Evolutionary conservation across 306 rosid genomes (phyloP).

Genomic region (Cucurbita maxima): DNA sequence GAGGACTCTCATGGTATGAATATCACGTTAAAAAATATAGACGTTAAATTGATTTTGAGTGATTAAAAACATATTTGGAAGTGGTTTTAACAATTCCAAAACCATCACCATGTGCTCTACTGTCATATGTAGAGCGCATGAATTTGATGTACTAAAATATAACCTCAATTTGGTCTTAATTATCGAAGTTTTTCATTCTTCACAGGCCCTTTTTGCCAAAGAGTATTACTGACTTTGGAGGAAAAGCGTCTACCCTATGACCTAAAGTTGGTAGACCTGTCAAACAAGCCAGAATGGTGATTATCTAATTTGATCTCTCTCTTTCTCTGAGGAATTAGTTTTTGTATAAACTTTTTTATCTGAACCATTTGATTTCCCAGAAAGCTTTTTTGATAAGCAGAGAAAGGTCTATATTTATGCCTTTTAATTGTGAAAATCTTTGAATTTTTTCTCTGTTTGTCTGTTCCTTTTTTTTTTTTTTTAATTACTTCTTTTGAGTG

Average conservation of each 20-base stretch:
- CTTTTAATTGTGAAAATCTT: neutral
- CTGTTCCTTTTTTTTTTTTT: neutral
- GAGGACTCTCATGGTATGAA: neutral
- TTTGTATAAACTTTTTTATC: neutral
- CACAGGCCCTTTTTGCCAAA: slow-evolving; percentile 82
- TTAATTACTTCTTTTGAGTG: neutral
- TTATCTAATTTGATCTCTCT: slow-evolving; percentile 11
- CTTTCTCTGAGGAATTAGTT: neutral
- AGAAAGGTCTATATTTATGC: neutral
- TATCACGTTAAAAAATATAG: neutral
- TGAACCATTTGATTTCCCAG: neutral
- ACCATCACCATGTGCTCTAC: neutral
- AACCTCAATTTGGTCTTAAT: neutral
- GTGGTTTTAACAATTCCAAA: neutral
- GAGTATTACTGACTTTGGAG: slow-evolving; percentile 76
- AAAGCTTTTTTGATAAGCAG: neutral
- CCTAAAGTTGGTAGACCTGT: slow-evolving; percentile 58
- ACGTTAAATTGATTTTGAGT: too few species aligned
- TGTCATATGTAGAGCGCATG: neutral
- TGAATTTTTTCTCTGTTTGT: neutral
- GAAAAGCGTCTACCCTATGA: slow-evolving; percentile 84
- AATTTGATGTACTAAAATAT: neutral
- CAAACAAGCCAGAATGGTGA: slow-evolving; percentile 84
- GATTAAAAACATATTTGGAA: neutral
- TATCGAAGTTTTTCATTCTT: neutral